phyloP scores from a whole-genome alignment of 371 early-diverging fungal species.

The Apophysomyces variabilis region DNA sequence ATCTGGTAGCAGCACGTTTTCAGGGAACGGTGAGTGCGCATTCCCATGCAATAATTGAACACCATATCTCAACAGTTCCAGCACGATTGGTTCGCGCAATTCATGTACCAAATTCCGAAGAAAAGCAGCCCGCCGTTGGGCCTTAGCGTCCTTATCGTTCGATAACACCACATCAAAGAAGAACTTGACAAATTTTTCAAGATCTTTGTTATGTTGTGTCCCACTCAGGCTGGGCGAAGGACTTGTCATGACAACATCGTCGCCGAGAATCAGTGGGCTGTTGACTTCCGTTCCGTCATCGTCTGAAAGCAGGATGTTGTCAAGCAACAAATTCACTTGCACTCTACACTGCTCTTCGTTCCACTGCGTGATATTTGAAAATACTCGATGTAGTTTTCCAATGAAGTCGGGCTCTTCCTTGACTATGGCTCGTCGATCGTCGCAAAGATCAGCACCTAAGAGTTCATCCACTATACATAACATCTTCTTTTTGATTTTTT shows the following conservation, averaged over 20 bases:
- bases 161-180: constrained; percentile 60
- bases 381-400: constrained; percentile 53
- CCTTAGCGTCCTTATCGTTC: constrained; percentile 35
- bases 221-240: constrained; percentile 15
- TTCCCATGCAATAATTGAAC: constrained; percentile 43
- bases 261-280: constrained; percentile 8
- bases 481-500: constrained; percentile 48
- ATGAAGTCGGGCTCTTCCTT: constrained; percentile 41
- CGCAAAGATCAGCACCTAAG: constrained; percentile 34
- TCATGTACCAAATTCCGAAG: constrained; percentile 48
- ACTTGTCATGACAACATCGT: constrained; percentile 19
- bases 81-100: constrained; percentile 41
- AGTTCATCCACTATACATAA: constrained; percentile 47
- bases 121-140: constrained; percentile 45
- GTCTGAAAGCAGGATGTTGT: constrained; percentile 53
- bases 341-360: constrained; percentile 66
- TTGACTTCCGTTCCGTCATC: constrained; percentile 27
- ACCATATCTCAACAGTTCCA: constrained; percentile 43
- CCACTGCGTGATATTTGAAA: constrained; percentile 62
- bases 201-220: constrained; percentile 31
- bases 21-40: constrained; percentile 37
- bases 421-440: constrained; percentile 22
- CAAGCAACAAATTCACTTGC: constrained; percentile 59
- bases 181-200: constrained; percentile 57
- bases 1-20: constrained; percentile 47